phyloP scores from a whole-genome alignment of 192 early-diverging fungal genomes.

The Chytriomyces sp. region DNA sequence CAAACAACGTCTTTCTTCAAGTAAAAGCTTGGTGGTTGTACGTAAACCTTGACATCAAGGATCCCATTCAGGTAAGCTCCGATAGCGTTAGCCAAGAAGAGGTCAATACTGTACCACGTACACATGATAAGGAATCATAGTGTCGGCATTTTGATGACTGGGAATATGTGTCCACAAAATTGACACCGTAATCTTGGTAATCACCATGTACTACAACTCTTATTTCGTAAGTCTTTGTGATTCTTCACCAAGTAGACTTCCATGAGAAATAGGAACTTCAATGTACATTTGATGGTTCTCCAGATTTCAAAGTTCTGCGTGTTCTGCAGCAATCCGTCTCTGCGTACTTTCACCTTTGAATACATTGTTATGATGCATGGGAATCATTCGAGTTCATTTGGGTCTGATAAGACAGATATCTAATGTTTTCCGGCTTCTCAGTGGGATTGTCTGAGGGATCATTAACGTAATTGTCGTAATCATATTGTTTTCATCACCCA shows the following conservation, averaged over 20 bases:
- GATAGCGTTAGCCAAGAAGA: background rate
- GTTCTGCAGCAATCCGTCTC: background rate
- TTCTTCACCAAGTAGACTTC: constrained; percentile 18
- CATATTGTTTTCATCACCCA: background rate
- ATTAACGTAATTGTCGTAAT: background rate
- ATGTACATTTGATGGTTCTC: constrained; percentile 2
- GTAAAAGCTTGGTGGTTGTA: background rate
- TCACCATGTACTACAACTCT: background rate
- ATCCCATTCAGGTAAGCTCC: constrained; percentile 17
- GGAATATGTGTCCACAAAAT: constrained; percentile 10
- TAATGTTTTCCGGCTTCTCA: background rate
- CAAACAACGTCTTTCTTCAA: background rate
- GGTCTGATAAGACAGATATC: background rate
- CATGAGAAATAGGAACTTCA: background rate
- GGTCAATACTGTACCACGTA: background rate
- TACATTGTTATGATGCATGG: background rate
- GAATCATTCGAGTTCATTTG: background rate
- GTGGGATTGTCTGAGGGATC: background rate
- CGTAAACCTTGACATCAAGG: constrained; percentile 10
- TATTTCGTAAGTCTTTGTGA: background rate
- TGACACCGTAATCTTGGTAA: constrained; percentile 10
- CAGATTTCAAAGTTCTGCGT: background rate
- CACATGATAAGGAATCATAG: background rate
- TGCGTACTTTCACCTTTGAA: background rate
- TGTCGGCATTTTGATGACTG: background rate